These are phyloP conservation scores for Morella rubra DNA, from an alignment of 306 rosid genomes.

Conservation along the genomic window DNA sequence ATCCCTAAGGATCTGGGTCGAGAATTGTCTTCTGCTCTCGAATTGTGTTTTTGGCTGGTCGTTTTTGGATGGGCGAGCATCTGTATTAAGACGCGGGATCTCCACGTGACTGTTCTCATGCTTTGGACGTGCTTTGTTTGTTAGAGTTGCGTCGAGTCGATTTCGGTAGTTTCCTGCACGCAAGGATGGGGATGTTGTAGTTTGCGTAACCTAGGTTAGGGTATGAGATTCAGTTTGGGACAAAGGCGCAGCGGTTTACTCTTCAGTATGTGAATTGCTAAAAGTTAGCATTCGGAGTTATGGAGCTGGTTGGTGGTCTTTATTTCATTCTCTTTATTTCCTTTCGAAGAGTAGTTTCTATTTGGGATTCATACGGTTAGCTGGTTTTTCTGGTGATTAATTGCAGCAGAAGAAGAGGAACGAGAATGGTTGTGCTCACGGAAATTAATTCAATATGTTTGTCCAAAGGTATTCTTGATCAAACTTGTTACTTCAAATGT, in stretches of 20 bases:
- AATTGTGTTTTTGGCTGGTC: too few species aligned
- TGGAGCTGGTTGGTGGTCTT: conserved; percentile 18
- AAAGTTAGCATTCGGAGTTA: conserved; percentile 10
- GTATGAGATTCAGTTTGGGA: neutral
- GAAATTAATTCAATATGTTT: conserved; percentile 12
- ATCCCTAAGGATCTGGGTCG: too few species aligned
- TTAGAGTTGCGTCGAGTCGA: conserved; percentile 7
- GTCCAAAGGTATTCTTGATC: conserved; percentile 27
- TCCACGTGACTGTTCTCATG: too few species aligned
- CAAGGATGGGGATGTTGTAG: neutral
- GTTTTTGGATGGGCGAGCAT: too few species aligned
- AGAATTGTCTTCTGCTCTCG: too few species aligned
- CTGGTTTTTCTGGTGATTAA: conserved; percentile 10
- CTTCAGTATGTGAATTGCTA: conserved; percentile 11
- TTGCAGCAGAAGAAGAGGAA: conserved; percentile 30
- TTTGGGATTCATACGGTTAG: neutral
- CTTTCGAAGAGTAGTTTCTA: neutral
- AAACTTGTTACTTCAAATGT: neutral
- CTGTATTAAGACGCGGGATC: too few species aligned
- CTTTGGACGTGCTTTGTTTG: too few species aligned
- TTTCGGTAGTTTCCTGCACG: neutral
- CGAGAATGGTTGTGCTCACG: neutral
- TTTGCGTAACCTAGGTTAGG: neutral
- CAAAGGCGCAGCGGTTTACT: conserved; percentile 33
- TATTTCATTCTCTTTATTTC: neutral